phyloP scores from a whole-genome alignment of 2,329 filamentous ascomycete species.

The Aschersonia sp. region DNA sequence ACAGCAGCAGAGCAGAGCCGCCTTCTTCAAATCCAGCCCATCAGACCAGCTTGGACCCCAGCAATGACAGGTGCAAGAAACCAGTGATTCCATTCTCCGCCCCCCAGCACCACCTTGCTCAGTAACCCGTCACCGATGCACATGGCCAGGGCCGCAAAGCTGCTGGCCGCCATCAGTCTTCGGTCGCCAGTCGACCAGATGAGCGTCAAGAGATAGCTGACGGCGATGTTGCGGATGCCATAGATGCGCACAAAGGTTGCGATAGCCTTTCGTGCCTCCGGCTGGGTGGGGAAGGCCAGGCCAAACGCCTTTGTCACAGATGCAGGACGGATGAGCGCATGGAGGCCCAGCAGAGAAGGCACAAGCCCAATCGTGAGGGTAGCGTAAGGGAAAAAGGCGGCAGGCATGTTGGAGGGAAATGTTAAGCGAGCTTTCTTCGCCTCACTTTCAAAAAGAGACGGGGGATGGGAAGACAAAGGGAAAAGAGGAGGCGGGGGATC shows the following conservation, averaged over 20 bases:
- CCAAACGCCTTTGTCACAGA: conserved; percentile 3
- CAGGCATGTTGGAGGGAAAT: background rate
- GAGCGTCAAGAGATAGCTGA: conserved; percentile 7
- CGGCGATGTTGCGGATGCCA: conserved; percentile 7
- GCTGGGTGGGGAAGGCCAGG: conserved; percentile 6
- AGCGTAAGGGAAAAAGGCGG: background rate
- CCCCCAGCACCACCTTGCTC: conserved; percentile 5
- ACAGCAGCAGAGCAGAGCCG: background rate
- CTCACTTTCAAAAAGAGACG: background rate
- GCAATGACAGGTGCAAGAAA: conserved; percentile 3
- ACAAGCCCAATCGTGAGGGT: conserved; percentile 3
- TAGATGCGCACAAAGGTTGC: conserved; percentile 6
- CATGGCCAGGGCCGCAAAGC: conserved; percentile 4
- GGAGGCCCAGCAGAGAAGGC: conserved; percentile 7
- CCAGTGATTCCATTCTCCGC: conserved; percentile 11
- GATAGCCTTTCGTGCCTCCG: conserved; percentile 3
- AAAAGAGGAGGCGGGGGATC: background rate
- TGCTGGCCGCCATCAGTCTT: conserved; percentile 2
- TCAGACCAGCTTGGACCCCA: background rate
- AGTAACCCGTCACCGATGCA: conserved; percentile 6
- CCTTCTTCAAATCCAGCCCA: background rate
- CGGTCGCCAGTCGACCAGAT: conserved; percentile 6
- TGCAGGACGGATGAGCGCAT: conserved; percentile 6
- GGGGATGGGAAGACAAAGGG: background rate
- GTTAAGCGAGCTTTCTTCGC: background rate